These are phyloP conservation scores for Termitomyces eurrhizus DNA, from an alignment of 768 basidiomycete species.

Conservation along the genomic window DNA sequence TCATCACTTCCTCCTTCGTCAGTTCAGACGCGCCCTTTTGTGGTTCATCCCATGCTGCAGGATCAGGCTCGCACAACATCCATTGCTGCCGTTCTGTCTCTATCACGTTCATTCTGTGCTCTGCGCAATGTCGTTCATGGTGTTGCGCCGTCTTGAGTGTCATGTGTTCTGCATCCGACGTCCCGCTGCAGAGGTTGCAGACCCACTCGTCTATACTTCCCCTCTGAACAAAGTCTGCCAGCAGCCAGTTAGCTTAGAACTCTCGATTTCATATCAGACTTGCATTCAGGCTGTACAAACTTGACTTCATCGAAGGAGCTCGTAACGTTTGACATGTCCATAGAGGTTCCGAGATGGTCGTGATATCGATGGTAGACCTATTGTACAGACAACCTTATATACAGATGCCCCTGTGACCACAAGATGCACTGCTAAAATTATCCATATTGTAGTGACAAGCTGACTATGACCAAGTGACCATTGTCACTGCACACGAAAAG, in stretches of 20 bases:
- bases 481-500: not conserved
- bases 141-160: constrained; percentile 18
- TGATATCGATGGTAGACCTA: constrained; percentile 4
- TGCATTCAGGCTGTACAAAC: constrained; percentile 16
- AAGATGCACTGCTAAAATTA: constrained; percentile 4
- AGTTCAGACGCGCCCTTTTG: constrained; percentile 16
- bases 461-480: constrained; percentile 1
- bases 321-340: constrained; percentile 10
- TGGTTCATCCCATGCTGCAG: constrained; percentile 21
- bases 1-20: constrained; percentile 26
- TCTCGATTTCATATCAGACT: not conserved
- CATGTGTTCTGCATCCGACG: constrained; percentile 19
- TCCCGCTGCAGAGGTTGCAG: constrained; percentile 43
- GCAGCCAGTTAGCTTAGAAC: not conserved
- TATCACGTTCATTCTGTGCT: constrained; percentile 16
- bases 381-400: not conserved
- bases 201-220: constrained; percentile 22
- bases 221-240: constrained; percentile 23
- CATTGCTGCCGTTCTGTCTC: constrained; percentile 16
- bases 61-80: constrained; percentile 15
- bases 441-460: not conserved
- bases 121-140: constrained; percentile 21
- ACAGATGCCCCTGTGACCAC: constrained; percentile 3
- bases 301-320: constrained; percentile 5
- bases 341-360: not conserved